Evolutionary conservation across 2,329 filamentous ascomycete species (phyloP), one percentile per base, ranked within the genome.

Genomic region (Pestalotiopsis sp.): DNA sequence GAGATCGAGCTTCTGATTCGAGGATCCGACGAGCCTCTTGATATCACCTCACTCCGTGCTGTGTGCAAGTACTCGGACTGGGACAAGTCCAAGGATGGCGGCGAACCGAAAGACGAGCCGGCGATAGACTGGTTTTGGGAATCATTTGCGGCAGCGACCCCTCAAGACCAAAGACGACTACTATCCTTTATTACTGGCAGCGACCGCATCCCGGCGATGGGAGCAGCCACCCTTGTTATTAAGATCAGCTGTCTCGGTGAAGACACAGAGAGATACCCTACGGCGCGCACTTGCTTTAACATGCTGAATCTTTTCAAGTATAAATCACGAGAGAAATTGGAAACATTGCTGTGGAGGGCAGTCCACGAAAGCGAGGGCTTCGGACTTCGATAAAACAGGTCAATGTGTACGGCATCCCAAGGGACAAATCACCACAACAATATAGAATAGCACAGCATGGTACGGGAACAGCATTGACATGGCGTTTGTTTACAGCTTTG

Each of bases 351-450:
- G 39, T 97, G 94, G 94, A 88, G 89, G 71, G 95, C 95, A 3
- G 94, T 97, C n/a, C 84, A 89, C 72, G 94, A 95, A 79, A 97
- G 94, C 76, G 94, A 97, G 79, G 95, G 95, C 2, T 98, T 98
- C 85, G 94, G 94, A 39, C 84, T 98, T 79, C 96, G 95, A 78
- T 95, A 27, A 27, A 38, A 13, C 7, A 36, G 31, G 31, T 7
- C 39, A 23, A 23, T 52, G 17, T 9, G 31, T n/a, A 9, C 17
- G 45, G 45, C 45, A 52, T 52, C 36, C 5, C 17, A 52, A 17
- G 6, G 31, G 20, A 31, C 6, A 17, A n/a, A 20, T 36, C n/a
- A 36, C 38, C 11, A 36, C 13, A 38, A 36, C 13, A 38, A 14
- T 11, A 39, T 38, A 25, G 31, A 27, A 62, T 20, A 36, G 27